phyloP scores from a whole-genome alignment of 495 filamentous ascomycete genomes.

The Ramalina intermedia region DNA sequence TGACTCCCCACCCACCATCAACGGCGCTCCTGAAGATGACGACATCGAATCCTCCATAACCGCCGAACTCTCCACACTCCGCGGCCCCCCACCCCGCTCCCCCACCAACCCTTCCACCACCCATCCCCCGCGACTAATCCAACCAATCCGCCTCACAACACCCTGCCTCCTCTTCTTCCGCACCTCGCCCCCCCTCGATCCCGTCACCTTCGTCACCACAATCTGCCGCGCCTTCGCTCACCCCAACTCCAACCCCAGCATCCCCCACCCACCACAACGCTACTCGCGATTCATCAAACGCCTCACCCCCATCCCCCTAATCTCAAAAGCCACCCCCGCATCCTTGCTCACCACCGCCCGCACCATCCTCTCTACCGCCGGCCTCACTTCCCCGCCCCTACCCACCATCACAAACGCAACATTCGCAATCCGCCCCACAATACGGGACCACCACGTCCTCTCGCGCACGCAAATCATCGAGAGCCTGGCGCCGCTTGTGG shows the following conservation, averaged over 20 bases:
- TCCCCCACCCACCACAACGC: constrained; percentile 29
- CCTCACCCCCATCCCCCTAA: constrained; percentile 63
- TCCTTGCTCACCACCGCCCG: too few species aligned
- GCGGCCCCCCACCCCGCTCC: constrained; percentile 2
- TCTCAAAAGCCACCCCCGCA: constrained; percentile 51
- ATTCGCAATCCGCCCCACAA: constrained; percentile 82
- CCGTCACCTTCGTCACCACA: constrained; percentile 59
- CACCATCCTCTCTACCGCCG: too few species aligned
- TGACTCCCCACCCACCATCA: too few species aligned
- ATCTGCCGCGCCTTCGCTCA: constrained; percentile 52
- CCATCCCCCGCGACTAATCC: too few species aligned
- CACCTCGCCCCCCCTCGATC: constrained; percentile 55
- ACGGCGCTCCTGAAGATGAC: background rate
- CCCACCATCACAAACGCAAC: constrained; percentile 42
- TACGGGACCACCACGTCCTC: constrained; percentile 64
- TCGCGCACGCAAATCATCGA: constrained; percentile 66
- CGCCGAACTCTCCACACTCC: background rate
- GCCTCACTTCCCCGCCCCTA: too few species aligned
- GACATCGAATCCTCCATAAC: background rate
- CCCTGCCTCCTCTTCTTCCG: constrained; percentile 58
- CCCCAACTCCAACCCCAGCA: constrained; percentile 5
- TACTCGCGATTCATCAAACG: constrained; percentile 61
- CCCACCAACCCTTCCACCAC: too few species aligned
- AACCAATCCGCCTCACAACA: constrained; percentile 53
- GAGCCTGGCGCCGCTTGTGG: constrained; percentile 54